Base-by-base conservation (phyloP, 306 rosid genomes). In the Rosa lucieae region DNA sequence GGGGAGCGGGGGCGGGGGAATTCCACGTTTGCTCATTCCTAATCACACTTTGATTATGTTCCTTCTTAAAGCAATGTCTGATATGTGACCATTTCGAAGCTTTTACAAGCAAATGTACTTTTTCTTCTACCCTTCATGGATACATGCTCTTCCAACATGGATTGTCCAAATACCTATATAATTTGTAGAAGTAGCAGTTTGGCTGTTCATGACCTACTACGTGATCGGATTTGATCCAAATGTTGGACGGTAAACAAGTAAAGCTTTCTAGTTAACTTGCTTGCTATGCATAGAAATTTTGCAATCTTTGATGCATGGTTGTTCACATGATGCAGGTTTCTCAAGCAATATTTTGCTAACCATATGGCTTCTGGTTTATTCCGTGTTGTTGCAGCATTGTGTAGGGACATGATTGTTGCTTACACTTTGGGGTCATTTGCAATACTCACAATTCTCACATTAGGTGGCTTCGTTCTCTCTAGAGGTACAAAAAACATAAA, bases 401-500 rank as follows among this genome's bases (percentile, higher is more conserved):
- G 90, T 59, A 86, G 96, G 79, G 78, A 88, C 61, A 75, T 87
- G 88, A 81, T 90, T 21, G 68, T 85, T 58, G 89, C 93, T 1
- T 80, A 82, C 86, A 88, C 92, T 11, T 80, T 90, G 48, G 92
- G 97, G 1, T 70, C 97, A 62, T 85, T 88, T 75, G 87, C 84
- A 67, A 72, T 89, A 61, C 85, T 89, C 49, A 1, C 73, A 4
- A 76, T 89, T 80, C 80, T 89, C 3, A 84, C 88, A 0, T 59
- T 90, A 56, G 88, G 96, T 3, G 97, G 97, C 39, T 88, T 92
- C 78, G 88, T 90, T 70, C 80, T 92, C 51, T 87, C 97, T 26
- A 86, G 87, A 88, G 95, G 97, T 90, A 85, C 32, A 8, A 17
- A 6, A 26, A 74, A 48, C 12, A 17, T 40, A 26, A 15, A 26